Evolutionary conservation across 208 protist genomes (phyloP), one percentile per base, ranked within the genome.

Genomic region (Trypanosoma brucei): DNA sequence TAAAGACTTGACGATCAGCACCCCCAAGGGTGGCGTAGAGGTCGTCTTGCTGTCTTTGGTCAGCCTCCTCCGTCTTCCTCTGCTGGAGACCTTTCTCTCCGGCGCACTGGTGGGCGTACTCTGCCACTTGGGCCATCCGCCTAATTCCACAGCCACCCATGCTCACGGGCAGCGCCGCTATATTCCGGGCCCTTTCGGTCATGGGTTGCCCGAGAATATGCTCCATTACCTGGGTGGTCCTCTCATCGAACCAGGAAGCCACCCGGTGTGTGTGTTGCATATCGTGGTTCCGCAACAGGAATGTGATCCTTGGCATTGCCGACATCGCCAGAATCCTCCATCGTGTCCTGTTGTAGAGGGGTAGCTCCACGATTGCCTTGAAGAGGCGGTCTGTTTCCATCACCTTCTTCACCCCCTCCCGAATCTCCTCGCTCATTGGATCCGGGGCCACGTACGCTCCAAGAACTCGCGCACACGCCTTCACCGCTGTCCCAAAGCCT

Each of bases 241-340:
- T 55, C 14, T 45, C 57, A 59, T 75, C 74, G 55, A 75, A 79
- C 57, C 65, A 65, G 2, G 5, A 33, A 14, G 67, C 68, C 6
- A 49, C 57, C 6, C 57, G 48, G 13, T n/a, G 5, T n/a, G 60
- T 45, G 42, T 75, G 58, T 1, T 39, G 38, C 14, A 58, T 30
- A 11, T 44, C n/a, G 49, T 79, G 74, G 0, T 55, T 79, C 0
- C 74, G 74, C 30, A 79, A 39, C 0, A 79, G 53, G 45, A 66
- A 73, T 0, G 49, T 72, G 0, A 79, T 48, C 4, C 70, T 61
- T 9, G 74, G 61, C 9, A 75, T 31, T 2, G 55, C 59, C 0
- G 74, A 68, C 2, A 36, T 57, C 1, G 62, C 40, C 30, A 79
- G 59, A 2, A 75, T 48, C 30, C 42, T 70, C 55, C 72, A 65